Evolutionary conservation across 2,329 filamentous ascomycete genomes (phyloP), one percentile per base, ranked within the genome.

Genomic region (Neopestalotiopsis rosae): DNA sequence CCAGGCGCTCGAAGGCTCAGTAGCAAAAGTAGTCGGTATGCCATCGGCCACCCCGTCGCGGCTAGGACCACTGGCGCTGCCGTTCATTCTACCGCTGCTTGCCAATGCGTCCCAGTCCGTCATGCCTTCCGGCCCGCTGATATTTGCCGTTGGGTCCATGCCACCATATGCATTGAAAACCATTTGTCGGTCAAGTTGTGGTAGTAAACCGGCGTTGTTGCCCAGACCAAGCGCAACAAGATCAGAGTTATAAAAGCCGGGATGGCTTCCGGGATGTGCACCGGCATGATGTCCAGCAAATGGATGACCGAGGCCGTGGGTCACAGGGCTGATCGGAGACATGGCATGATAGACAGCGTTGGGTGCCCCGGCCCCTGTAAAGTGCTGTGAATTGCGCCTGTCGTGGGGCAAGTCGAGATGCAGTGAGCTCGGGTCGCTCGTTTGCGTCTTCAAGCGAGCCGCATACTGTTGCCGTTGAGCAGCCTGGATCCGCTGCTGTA

Each of bases 141-240:
- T 81, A 10, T 79, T 77, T 38, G 59, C 45, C 7, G 78, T 79
- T 1, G 82, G 78, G 52, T 88, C 85, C 72, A 89, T 79, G 38
- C 83, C 86, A 9, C 85, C 84, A 75, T 94, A 95, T 1, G 90
- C 91, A 49, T 90, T 90, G 71, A 94, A 93, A 1, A 94, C 90
- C 71, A 94, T 89, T 75, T 94, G 92, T 3, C 92, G 87, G 74
- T 95, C 92, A 14, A 95, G 86, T 70, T 93, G 90, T 10, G 91
- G 90, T 32, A 94, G 81, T 66, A 90, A 85, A 2, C 82, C 82
- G 69, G 84, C 81, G 24, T 81, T 79, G 74, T 85, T 85, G 28
- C 81, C 80, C 17, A 90, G 80, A 4, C 84, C 83, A 71, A 89
- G 79, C 5, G 83, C 78, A n/a, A 90, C 82, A 49, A 91, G 76